Base-by-base conservation (phyloP, 371 early-diverging fungal genomes). In the Umbelopsis sp. region DNA sequence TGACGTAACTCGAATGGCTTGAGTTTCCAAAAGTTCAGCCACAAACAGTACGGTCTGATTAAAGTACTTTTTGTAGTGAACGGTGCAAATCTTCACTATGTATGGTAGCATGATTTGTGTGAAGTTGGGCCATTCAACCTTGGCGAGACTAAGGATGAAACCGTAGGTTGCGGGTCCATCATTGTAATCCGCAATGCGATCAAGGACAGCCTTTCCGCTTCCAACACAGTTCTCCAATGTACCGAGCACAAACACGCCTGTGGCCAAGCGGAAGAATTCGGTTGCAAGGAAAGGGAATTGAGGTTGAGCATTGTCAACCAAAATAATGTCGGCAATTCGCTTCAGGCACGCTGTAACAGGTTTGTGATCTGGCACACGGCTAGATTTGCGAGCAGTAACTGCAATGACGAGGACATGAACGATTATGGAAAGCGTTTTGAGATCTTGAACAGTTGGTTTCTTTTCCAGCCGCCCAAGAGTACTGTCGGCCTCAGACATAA, bases 91-190 rank as follows among this genome's bases (percentile, higher is more conserved):
- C 74, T 73, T 85, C 51, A 89, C 82, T 51, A 92, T 78, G 67
- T 89, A 86, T 4, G 92, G 91, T 29, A 93, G 77, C 65, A 91
- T 78, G 24, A 92, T 83, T 69, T 89, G 89, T 41, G 86, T 85
- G 74, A 85, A 92, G 63, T 90, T 87, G 44, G 72, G 67, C 90
- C 93, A 93, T 63, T 84, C 81, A 10, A 90, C 64, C 25, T 86
- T 80, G 32, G 90, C 87, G 51, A 94, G 81, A 35, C 86, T 82
- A 48, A 88, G 77, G 24, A 87, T 86, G 75, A 94, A 89, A 8
- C 87, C 81, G 70, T 91, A 80, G 6, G 92, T 82, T 25, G 80
- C 72, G 14, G 83, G 67, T 0, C 85, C 69, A 71, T 91, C 80
- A 67, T 87, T 74, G 46, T 74, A 85, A 1, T 74, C 72, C 63